These are phyloP conservation scores for Phalaenopsis equestris DNA, from an alignment of 106 monocot species.

Conservation along the genomic window DNA sequence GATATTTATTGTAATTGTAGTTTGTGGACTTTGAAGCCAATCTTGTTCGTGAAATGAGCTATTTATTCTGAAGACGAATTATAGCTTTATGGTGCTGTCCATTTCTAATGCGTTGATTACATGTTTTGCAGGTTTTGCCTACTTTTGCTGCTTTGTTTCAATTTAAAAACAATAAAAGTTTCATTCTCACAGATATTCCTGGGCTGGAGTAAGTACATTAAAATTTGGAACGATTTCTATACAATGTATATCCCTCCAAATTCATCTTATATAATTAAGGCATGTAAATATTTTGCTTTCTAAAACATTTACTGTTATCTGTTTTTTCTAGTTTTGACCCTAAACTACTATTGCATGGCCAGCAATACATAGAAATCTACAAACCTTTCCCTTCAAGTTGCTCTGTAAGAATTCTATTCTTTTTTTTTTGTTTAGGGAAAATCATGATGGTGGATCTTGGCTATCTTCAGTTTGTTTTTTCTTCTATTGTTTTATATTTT, in stretches of 20 bases:
- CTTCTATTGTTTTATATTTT: not conserved
- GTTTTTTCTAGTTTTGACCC: conserved; percentile 64
- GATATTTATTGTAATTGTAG: not conserved
- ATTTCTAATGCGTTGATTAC: conserved; percentile 1
- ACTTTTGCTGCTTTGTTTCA: conserved; percentile 75
- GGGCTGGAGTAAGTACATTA: conserved; percentile 48
- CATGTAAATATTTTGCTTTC: not conserved
- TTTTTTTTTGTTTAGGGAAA: not conserved
- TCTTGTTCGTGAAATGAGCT: not conserved
- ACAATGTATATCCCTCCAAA: not conserved
- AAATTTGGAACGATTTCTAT: not conserved
- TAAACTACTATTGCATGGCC: conserved; percentile 71
- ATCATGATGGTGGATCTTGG: not conserved
- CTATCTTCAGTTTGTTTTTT: not conserved
- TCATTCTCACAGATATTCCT: conserved; percentile 37
- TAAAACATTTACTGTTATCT: not conserved
- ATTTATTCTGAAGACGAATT: not conserved
- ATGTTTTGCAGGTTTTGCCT: conserved; percentile 73
- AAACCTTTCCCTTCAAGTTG: conserved; percentile 64
- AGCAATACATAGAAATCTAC: conserved; percentile 92
- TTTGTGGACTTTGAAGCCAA: not conserved
- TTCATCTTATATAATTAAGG: not conserved
- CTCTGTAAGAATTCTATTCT: conserved; percentile 39
- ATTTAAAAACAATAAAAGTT: conserved; percentile 27
- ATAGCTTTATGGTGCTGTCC: not conserved